Percentiles rank a stretch among this genome's conserved stretches.
Conservation (phyloP, 768 basidiomycete species). For the Kockovaella imperatae region DNA sequence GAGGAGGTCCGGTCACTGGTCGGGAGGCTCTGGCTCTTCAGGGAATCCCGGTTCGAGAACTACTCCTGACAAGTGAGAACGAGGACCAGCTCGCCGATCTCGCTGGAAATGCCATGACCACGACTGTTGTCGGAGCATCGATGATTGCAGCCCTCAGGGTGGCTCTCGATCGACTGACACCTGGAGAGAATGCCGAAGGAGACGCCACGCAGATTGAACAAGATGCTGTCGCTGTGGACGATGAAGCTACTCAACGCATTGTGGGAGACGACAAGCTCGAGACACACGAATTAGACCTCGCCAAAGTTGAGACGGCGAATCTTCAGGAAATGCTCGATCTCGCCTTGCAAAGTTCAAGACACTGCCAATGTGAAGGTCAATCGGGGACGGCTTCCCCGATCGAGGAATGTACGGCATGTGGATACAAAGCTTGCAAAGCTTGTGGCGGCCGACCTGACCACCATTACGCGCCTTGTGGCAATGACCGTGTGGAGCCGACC, state of each 20-base stretch:
- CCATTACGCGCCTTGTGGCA: slow-evolving; percentile 51
- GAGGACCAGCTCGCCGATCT: slow-evolving; percentile 90
- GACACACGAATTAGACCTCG: slow-evolving; percentile 61
- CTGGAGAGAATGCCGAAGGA: slow-evolving; percentile 57
- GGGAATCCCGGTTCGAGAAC: slow-evolving; percentile 83
- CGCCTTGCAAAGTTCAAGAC: slow-evolving; percentile 64
- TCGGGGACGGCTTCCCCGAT: slow-evolving; percentile 63
- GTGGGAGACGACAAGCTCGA: slow-evolving; percentile 64
- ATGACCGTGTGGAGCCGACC: slow-evolving; percentile 62
- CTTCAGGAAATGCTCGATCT: slow-evolving; percentile 56
- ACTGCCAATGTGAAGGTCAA: slow-evolving; percentile 88
- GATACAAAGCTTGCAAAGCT: slow-evolving; percentile 67
- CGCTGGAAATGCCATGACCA: slow-evolving; percentile 96
- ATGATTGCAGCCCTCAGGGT: slow-evolving; percentile 73
- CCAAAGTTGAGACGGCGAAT: slow-evolving; percentile 48
- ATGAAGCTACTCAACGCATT: slow-evolving; percentile 52
- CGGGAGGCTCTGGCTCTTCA: slow-evolving; percentile 88
- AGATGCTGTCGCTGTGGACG: slow-evolving; percentile 53
- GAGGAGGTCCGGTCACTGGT: slow-evolving; percentile 91
- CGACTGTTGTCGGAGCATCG: slow-evolving; percentile 86
- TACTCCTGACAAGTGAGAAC: slow-evolving; percentile 82
- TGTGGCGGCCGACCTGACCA: slow-evolving; percentile 90
- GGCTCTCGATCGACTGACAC: slow-evolving; percentile 59
- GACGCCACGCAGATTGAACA: slow-evolving; percentile 59
- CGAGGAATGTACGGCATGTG: slow-evolving; percentile 67